Percentiles rank a stretch among this genome's conserved stretches.
Conservation (phyloP, 2,329 filamentous ascomycete species). For the Alternaria novae-zelandiae region DNA sequence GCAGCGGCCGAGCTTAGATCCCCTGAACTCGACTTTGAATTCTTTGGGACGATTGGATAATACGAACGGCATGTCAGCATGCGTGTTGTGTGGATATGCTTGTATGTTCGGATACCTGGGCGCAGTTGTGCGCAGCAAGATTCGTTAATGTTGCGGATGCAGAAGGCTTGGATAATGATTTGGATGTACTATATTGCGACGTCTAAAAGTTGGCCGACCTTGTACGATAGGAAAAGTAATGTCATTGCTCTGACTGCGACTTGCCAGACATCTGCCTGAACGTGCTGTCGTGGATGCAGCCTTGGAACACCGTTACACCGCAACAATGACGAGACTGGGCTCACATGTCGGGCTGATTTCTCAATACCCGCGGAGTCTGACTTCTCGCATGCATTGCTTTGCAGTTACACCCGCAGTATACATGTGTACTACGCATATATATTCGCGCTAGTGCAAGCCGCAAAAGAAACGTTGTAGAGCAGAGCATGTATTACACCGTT, state of each 20-base stretch:
- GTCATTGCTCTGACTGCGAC: constrained; percentile 6
- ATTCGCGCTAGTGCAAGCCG: not conserved
- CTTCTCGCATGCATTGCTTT: not conserved
- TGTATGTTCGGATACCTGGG: not conserved
- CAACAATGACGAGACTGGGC: not conserved
- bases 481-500: not conserved
- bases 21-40: not conserved
- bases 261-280: not conserved
- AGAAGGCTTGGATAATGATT: constrained; percentile 7
- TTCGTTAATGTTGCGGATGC: not conserved
- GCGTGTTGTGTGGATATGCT: not conserved
- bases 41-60: not conserved
- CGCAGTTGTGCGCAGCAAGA: not conserved
- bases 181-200: constrained; percentile 20
- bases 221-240: constrained; percentile 24
- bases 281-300: not conserved
- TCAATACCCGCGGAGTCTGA: not conserved
- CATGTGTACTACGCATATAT: not conserved
- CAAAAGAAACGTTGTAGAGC: not conserved
- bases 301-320: not conserved
- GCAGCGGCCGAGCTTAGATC: constrained; percentile 50
- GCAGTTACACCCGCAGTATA: not conserved
- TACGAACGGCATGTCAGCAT: not conserved
- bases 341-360: not conserved
- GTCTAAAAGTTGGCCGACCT: constrained; percentile 18